Percentiles rank a stretch among this genome's conserved stretches.
Conservation (phyloP, 176 grass and related monocot genomes). For the Thalia dealbata region DNA sequence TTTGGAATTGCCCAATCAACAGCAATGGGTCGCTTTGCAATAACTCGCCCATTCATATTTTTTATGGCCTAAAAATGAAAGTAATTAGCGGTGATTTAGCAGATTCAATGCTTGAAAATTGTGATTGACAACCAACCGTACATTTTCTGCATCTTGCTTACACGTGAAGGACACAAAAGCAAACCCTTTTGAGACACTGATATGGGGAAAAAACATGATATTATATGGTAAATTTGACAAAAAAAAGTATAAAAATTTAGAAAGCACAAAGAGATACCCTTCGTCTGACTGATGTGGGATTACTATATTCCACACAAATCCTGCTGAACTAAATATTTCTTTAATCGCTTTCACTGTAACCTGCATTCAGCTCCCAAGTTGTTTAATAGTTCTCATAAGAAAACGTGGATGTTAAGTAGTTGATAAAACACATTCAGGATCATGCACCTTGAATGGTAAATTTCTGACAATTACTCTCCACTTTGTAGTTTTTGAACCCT, state of each 20-base stretch:
- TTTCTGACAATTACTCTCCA: constrained; percentile 95
- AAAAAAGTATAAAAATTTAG: not conserved
- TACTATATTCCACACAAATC: constrained; percentile 87
- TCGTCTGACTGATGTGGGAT: constrained; percentile 75
- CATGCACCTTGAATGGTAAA: constrained; percentile 85
- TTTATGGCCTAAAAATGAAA: constrained; percentile 68
- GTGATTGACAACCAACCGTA: constrained; percentile 31
- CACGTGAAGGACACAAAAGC: constrained; percentile 97
- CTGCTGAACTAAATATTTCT: constrained; percentile 55
- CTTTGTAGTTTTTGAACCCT: constrained; percentile 86
- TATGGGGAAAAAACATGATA: constrained; percentile 15
- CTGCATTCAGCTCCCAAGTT: constrained; percentile 33
- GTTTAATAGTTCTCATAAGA: not conserved
- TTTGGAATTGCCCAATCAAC: constrained; percentile 97
- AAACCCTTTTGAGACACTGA: constrained; percentile 91
- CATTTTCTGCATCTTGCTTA: constrained; percentile 95
- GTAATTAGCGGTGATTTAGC: constrained; percentile 6
- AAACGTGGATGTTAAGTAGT: not conserved
- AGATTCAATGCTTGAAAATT: constrained; percentile 19
- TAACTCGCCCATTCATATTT: constrained; percentile 61
- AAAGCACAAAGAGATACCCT: constrained; percentile 39
- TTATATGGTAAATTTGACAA: constrained; percentile 6
- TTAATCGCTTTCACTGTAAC: constrained; percentile 55
- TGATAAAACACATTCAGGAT: constrained; percentile 6
- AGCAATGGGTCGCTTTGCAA: constrained; percentile 80